Conservation (phyloP, 495 filamentous ascomycete genomes). For the Aspergillus ostianus region DNA sequence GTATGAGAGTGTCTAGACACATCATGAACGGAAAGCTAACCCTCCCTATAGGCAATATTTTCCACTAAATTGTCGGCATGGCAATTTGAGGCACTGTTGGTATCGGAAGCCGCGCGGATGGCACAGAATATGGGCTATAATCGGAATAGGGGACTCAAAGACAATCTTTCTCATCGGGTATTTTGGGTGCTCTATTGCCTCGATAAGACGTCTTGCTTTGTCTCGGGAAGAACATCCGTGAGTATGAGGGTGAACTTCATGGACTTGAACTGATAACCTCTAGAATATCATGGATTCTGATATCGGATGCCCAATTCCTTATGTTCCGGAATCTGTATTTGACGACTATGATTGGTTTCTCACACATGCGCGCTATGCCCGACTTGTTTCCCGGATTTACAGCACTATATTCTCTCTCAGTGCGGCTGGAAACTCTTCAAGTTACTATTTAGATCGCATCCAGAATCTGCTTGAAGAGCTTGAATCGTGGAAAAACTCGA, state of each 20-base stretch:
- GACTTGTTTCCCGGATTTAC: slow-evolving; percentile 19
- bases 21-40: not conserved
- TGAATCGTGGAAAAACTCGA: slow-evolving; percentile 17
- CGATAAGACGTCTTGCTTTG: slow-evolving; percentile 23
- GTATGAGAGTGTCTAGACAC: not conserved
- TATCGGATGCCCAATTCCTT: slow-evolving; percentile 21
- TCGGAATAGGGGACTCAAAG: slow-evolving; percentile 7
- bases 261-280: not conserved
- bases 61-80: slow-evolving; percentile 20
- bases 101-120: slow-evolving; percentile 18
- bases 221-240: slow-evolving; percentile 17
- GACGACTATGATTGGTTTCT: slow-evolving; percentile 24
- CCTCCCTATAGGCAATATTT: slow-evolving; percentile 12
- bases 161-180: slow-evolving; percentile 8
- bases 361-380: slow-evolving; percentile 16
- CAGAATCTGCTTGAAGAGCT: slow-evolving; percentile 12
- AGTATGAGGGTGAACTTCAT: not conserved
- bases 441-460: slow-evolving; percentile 7
- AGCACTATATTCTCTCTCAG: slow-evolving; percentile 16
- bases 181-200: slow-evolving; percentile 25
- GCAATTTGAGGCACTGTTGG: slow-evolving; percentile 17
- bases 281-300: slow-evolving; percentile 11
- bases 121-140: slow-evolving; percentile 18
- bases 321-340: slow-evolving; percentile 14
- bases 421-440: slow-evolving; percentile 5